Evolutionary conservation across 2,329 filamentous ascomycete species (phyloP).

Genomic region (Aspergillus ruber): DNA sequence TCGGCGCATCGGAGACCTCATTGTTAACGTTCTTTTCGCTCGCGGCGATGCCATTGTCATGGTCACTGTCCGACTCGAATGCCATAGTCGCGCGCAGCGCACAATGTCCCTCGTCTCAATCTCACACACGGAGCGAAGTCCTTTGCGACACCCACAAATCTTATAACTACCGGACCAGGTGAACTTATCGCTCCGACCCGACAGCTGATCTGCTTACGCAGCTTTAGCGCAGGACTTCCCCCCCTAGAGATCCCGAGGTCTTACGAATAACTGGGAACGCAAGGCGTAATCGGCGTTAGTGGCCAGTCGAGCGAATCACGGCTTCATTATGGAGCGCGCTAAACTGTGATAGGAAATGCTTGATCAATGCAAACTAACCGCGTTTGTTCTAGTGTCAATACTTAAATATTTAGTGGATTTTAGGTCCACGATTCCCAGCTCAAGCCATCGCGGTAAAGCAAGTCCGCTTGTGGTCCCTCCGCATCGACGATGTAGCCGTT

Average conservation of each 20-base stretch:
- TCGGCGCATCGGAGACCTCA: constrained; percentile 5
- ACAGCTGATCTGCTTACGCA: no score
- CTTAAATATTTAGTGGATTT: not conserved
- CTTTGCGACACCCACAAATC: no score
- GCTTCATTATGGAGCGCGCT: not conserved
- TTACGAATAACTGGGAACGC: not conserved
- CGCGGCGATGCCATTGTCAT: not conserved
- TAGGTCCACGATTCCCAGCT: constrained; percentile 19
- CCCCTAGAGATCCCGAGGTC: not conserved
- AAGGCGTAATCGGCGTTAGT: not conserved
- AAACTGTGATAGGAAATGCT: not conserved
- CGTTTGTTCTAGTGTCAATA: not conserved
- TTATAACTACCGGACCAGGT: no score
- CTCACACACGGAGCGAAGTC: no score
- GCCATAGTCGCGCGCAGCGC: not conserved
- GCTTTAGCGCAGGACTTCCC: no score
- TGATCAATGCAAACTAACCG: no score
- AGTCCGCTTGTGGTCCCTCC: constrained; percentile 23
- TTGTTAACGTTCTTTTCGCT: not conserved
- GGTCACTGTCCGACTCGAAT: not conserved
- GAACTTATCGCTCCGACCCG: no score
- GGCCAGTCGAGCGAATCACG: no score
- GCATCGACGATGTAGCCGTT: constrained; percentile 27
- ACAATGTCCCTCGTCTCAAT: no score
- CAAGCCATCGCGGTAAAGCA: constrained; percentile 14